Base-by-base conservation (phyloP, 352 stramenopile species). In the Phytophthora agathidicida region DNA sequence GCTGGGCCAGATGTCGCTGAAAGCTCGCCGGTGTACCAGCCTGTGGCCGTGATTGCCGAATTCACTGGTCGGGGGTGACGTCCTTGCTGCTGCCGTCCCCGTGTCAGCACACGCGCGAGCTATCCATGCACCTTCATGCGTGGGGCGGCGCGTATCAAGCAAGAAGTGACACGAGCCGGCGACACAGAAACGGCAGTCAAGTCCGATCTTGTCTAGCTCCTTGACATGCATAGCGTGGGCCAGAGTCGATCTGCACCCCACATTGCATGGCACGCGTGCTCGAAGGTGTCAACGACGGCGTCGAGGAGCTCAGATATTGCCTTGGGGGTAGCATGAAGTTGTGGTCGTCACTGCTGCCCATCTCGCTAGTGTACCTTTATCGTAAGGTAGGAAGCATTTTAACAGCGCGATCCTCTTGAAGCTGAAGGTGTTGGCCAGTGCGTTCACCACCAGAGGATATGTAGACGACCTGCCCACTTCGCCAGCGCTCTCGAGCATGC, bases 61-160 rank as follows among this genome's bases (percentile, higher is more conserved):
- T 49, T 58, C 49, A 35, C 27, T 38, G 30, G 44, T 39, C 44
- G 44, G 28, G 44, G 6, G 41, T 61, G 33, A 55, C 52, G 19
- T 54, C 27, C 39, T 45, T 39, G n/a, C 31, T 42, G 7, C 7
- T 17, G 1, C 30, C 5, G 14, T n/a, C n/a, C 31, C 13, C 27
- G 33, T 47, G 53, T 50, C 28, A n/a, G 16, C 20, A 16, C 28
- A 16, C 17, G 10, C 11, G 9, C 9, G 13, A 41, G 37, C 20
- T 30, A 17, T 16, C 37, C 35, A 43, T 36, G 28, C 26, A 45
- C 24, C 28, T 14, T 51, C 36, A 59, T 20, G 51, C 22, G 50
- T 59, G 38, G 38, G 24, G 36, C 39, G 23, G 24, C 33, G 42
- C 32, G 53, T 47, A 43, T 61, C 51, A 52, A 60, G 30, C 26